Percentiles rank a stretch among this genome's conserved stretches.
phyloP scores from a whole-genome alignment of 2,329 filamentous ascomycete genomes.

The Hansfordia pulvinata region DNA sequence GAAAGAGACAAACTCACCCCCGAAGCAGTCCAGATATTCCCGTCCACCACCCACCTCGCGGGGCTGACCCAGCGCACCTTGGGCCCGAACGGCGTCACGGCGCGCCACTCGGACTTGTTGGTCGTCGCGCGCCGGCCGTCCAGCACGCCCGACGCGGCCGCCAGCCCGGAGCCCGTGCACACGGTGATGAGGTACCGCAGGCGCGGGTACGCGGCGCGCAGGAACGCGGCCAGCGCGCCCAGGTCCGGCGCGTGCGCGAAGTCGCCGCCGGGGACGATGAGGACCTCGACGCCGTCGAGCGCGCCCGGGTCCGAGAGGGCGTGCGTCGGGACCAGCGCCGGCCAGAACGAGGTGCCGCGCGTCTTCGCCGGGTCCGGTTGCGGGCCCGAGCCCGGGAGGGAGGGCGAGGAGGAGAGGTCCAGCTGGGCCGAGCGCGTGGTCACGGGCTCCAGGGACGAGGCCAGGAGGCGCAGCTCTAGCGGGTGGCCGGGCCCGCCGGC shows the following conservation, averaged over 20 bases:
- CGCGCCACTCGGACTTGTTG: slow-evolving; percentile 36
- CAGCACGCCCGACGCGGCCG: slow-evolving; percentile 44
- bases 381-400: no score
- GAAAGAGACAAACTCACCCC: no score
- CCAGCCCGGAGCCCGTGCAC: slow-evolving; percentile 49
- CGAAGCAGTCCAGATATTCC: slow-evolving; percentile 52
- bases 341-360: no score
- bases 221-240: slow-evolving; percentile 26
- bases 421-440: slow-evolving; percentile 6
- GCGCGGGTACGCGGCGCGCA: slow-evolving; percentile 27
- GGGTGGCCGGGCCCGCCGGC: slow-evolving; percentile 11
- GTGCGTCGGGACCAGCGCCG: no score
- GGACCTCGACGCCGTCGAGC: slow-evolving; percentile 43
- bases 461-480: slow-evolving; percentile 10
- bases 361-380: no score
- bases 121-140: slow-evolving; percentile 49
- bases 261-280: slow-evolving; percentile 51
- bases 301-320: no score
- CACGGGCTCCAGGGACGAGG: slow-evolving; percentile 9
- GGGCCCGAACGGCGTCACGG: slow-evolving; percentile 26
- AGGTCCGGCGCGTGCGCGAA: slow-evolving; percentile 27
- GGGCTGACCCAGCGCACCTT: slow-evolving; percentile 44
- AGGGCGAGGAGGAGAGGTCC: no score
- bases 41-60: slow-evolving; percentile 52
- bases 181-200: slow-evolving; percentile 47